Percentiles rank a stretch among this genome's conserved stretches.
phyloP scores from a whole-genome alignment of 495 filamentous ascomycete species.

The Terfezia boudieri region DNA sequence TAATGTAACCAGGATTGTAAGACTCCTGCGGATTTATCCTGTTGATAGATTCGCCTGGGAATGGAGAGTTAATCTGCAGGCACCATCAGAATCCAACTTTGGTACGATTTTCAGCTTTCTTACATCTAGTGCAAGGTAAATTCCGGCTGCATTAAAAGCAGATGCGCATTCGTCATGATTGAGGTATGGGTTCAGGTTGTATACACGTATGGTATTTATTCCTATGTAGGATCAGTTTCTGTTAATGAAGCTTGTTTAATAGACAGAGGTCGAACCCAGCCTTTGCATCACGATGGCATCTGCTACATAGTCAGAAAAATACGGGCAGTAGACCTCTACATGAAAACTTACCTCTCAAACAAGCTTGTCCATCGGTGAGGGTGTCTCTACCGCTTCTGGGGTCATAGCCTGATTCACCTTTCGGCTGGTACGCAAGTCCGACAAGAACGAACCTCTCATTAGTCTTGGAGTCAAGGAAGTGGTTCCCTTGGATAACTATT shows the following conservation, averaged over 20 bases:
- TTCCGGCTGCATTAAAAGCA: constrained; percentile 74
- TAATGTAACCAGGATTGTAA: constrained; percentile 56
- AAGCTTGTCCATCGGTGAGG: constrained; percentile 48
- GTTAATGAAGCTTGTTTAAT: background rate
- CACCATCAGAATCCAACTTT: constrained; percentile 26
- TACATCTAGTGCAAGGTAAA: constrained; percentile 30
- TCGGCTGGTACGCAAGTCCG: constrained; percentile 87
- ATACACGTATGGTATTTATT: constrained; percentile 78
- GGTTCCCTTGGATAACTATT: constrained; percentile 47
- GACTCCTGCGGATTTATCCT: constrained; percentile 40
- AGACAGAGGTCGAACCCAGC: constrained; percentile 29
- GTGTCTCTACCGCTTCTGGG: constrained; percentile 39
- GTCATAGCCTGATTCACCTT: constrained; percentile 62
- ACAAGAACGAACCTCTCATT: constrained; percentile 70
- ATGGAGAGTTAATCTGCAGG: constrained; percentile 81
- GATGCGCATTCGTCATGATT: constrained; percentile 78
- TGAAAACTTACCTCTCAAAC: constrained; percentile 32
- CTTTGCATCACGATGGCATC: constrained; percentile 85
- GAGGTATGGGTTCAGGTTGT: constrained; percentile 65
- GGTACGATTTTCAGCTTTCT: constrained; percentile 24
- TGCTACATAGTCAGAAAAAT: background rate
- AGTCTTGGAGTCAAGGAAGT: constrained; percentile 65
- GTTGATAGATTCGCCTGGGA: constrained; percentile 51
- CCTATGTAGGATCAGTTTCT: constrained; percentile 13
- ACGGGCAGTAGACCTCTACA: too few relatives aligned